Evolutionary conservation across 192 early-diverging fungal genomes (phyloP), one percentile per base, ranked within the genome.

Genomic region (Polychytrium aggregatum): DNA sequence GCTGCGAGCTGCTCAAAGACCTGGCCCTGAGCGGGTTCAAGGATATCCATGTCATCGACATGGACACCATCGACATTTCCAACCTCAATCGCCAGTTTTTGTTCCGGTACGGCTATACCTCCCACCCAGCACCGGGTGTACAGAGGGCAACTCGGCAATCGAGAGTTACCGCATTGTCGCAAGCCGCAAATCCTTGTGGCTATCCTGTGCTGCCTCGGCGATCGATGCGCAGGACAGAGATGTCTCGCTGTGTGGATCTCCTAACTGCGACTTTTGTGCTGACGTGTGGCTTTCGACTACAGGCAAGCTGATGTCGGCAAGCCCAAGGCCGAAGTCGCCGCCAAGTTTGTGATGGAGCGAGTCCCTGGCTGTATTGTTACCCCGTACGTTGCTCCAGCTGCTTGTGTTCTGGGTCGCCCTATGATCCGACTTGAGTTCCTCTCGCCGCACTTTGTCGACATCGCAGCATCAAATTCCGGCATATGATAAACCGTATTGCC

Each of bases 11-110:
- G 31, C 73, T 99, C 9, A 99, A 99, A 64, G 80, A 92, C 65
- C 76, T 99, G 16, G 84, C 89, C 30, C 67, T 95, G 60, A 75
- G 78, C 27, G 93, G 93, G 20, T 96, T 95, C 63, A 74, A 66
- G 50, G 63, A 80, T 52, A 92, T 99, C 46, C 78, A 84, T 42
- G 82, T 96, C 39, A 79, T 99, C 46, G 96, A 99, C 64, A 76
- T 99, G 50, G 96, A 99, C 68, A 96, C 93, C 2, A 99, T 99
- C 42, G 96, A 99, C 53, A 70, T 96, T 20, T 93, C 91, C 21
- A 99, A 99, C 65, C 65, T 99, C 40, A 99, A 99, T 63, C 71
- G 96, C 24, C 96, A 99, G 70, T 99, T 99, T 47, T 69, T 99
- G 52, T 99, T 99, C 69, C 88, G 92, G 67, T 69, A 18, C 17